Evolutionary conservation across 164 flowering plant genomes (phyloP).

Genomic region (Nelumbo lutea): DNA sequence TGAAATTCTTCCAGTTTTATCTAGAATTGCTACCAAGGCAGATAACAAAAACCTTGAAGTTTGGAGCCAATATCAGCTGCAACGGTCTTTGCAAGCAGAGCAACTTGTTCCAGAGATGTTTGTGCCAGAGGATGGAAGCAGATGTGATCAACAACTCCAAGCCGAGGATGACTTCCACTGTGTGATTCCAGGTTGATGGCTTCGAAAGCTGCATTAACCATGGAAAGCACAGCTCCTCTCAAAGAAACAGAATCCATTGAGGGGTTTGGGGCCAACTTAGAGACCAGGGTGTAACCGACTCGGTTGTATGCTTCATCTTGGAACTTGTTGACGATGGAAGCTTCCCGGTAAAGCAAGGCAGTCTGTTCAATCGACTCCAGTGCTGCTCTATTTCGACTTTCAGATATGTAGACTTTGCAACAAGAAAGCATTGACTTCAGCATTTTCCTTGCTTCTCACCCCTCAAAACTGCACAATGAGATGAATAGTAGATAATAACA

Average conservation of each 20-base stretch:
- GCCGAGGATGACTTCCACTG: constrained; percentile 63
- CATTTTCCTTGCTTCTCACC: constrained; percentile 26
- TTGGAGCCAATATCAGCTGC: constrained; percentile 47
- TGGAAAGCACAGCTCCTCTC: constrained; percentile 42
- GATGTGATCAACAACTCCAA: constrained; percentile 71
- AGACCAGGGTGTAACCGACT: constrained; percentile 69
- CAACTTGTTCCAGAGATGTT: constrained; percentile 37
- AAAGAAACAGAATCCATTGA: constrained; percentile 25
- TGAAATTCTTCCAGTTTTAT: background rate
- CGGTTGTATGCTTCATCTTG: constrained; percentile 56
- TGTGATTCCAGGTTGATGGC: constrained; percentile 44
- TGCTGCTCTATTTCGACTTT: constrained; percentile 53
- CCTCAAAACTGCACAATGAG: constrained; percentile 24
- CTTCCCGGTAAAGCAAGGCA: constrained; percentile 42
- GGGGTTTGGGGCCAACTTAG: constrained; percentile 26
- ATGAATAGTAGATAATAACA: constrained; percentile 13
- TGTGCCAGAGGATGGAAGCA: constrained; percentile 56
- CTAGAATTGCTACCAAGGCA: background rate
- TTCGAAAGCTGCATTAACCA: constrained; percentile 63
- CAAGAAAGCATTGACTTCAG: constrained; percentile 48
- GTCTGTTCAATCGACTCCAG: constrained; percentile 55
- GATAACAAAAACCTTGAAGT: constrained; percentile 46
- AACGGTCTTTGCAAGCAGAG: constrained; percentile 45
- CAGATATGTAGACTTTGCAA: constrained; percentile 71
- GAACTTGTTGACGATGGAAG: constrained; percentile 57